Percentiles rank a stretch among this genome's conserved stretches.
Evolutionary conservation across 2,329 filamentous ascomycete genomes (phyloP).

Genomic region (Ophiostoma tasmaniense): DNA sequence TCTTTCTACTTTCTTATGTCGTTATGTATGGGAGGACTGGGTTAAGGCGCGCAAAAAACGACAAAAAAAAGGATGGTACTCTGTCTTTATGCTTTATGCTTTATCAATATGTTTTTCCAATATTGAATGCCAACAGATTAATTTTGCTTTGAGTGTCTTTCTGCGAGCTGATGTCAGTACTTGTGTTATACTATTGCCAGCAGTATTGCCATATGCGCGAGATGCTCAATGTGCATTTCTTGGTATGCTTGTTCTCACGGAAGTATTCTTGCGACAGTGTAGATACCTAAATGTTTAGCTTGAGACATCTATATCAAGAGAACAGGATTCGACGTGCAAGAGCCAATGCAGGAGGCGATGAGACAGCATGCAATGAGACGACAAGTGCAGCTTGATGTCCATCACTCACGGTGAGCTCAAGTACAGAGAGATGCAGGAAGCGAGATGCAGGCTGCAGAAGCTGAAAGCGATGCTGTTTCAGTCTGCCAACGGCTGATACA

Average conservation of each 20-base stretch:
- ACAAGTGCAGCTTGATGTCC: no score
- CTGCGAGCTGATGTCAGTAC: no score
- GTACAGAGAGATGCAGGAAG: neutral
- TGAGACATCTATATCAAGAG: no score
- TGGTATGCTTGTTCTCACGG: neutral
- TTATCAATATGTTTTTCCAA: neutral
- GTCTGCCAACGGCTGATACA: neutral
- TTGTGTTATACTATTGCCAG: neutral
- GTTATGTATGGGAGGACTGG: conserved; percentile 8
- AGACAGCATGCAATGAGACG: no score
- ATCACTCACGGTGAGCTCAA: neutral
- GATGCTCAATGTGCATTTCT: neutral
- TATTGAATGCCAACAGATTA: no score
- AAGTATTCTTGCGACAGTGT: neutral
- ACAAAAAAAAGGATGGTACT: conserved; percentile 5
- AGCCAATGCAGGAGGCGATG: no score
- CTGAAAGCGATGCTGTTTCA: neutral
- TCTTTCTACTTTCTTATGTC: neutral
- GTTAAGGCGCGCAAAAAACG: conserved; percentile 4
- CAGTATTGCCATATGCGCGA: neutral
- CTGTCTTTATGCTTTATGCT: conserved; percentile 1
- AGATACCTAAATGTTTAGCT: no score
- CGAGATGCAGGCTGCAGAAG: neutral
- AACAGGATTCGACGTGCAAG: no score
- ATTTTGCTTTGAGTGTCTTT: no score